Evolutionary conservation across 2,329 filamentous ascomycete species (phyloP).

Genomic region (Stromatinia cepivora): DNA sequence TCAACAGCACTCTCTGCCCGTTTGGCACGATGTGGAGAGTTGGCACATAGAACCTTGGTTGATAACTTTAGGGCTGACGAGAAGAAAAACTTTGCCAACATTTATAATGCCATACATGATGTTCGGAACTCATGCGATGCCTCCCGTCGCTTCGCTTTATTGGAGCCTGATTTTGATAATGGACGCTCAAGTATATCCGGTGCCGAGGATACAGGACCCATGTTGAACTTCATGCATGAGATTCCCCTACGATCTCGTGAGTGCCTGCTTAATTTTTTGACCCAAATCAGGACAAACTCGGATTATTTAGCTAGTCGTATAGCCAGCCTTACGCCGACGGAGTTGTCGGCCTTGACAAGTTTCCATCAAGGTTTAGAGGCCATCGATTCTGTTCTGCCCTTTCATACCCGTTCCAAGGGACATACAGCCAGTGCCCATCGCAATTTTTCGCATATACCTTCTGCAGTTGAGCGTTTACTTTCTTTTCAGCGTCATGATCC

Average conservation of each 20-base stretch:
- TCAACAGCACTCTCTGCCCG: conserved; percentile 74
- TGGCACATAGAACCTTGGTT: conserved; percentile 72
- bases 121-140: conserved; percentile 76
- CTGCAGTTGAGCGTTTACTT: conserved; percentile 77
- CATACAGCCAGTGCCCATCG: conserved; percentile 51
- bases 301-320: conserved; percentile 85
- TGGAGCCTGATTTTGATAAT: conserved; percentile 70
- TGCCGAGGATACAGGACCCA: conserved; percentile 47
- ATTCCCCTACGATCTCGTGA: conserved; percentile 74
- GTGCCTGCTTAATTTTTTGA: conserved; percentile 76
- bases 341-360: conserved; percentile 74
- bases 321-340: conserved; percentile 69
- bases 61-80: conserved; percentile 78
- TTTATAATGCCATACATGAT: conserved; percentile 78
- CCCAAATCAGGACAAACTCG: conserved; percentile 79
- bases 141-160: conserved; percentile 66
- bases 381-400: conserved; percentile 79
- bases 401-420: conserved; percentile 53
- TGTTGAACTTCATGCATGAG: conserved; percentile 63
- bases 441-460: conserved; percentile 50
- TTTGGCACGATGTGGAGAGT: conserved; percentile 71
- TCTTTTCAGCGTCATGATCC: conserved; percentile 89
- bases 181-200: conserved; percentile 40
- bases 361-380: conserved; percentile 78
- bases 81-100: conserved; percentile 70